These are phyloP conservation scores for Coemansia sp. DNA, from an alignment of 192 early-diverging fungal genomes.

Conservation along the genomic window DNA sequence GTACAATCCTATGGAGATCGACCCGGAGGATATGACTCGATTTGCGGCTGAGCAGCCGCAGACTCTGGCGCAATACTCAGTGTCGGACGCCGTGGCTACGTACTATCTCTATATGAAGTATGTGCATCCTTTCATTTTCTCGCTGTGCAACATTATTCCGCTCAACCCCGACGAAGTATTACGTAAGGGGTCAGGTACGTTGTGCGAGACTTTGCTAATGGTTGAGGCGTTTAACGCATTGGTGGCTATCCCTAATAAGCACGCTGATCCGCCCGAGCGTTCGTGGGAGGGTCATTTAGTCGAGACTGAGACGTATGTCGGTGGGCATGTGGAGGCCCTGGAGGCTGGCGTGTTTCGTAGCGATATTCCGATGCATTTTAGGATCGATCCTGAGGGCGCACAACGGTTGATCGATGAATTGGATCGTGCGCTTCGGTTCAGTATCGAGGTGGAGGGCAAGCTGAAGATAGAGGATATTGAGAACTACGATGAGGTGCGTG, in stretches of 20 bases:
- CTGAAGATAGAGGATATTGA: constrained; percentile 72
- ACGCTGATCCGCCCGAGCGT: constrained; percentile 73
- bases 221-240: constrained; percentile 86
- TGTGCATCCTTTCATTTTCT: constrained; percentile 98
- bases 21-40: constrained; percentile 98
- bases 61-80: constrained; percentile 93
- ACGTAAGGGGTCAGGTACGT: constrained; percentile 92
- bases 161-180: constrained; percentile 96
- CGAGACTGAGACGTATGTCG: constrained; percentile 96
- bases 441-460: constrained; percentile 81
- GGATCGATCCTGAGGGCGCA: constrained; percentile 70
- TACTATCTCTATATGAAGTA: constrained; percentile 99
- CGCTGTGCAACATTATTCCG: constrained; percentile 99
- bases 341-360: constrained; percentile 96
- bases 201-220: constrained; percentile 97
- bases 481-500: constrained; percentile 85
- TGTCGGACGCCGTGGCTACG: constrained; percentile 98
- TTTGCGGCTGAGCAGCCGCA: constrained; percentile 92
- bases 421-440: constrained; percentile 87
- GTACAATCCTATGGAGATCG: constrained; percentile 97
- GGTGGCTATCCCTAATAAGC: constrained; percentile 98
- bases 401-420: constrained; percentile 88
- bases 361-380: constrained; percentile 87
- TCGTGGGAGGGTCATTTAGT: constrained; percentile 87
- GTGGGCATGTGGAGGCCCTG: constrained; percentile 98